These are phyloP conservation scores for Silybum marianum DNA, from an alignment of 129 eudicot genomes.

Conservation along the genomic window DNA sequence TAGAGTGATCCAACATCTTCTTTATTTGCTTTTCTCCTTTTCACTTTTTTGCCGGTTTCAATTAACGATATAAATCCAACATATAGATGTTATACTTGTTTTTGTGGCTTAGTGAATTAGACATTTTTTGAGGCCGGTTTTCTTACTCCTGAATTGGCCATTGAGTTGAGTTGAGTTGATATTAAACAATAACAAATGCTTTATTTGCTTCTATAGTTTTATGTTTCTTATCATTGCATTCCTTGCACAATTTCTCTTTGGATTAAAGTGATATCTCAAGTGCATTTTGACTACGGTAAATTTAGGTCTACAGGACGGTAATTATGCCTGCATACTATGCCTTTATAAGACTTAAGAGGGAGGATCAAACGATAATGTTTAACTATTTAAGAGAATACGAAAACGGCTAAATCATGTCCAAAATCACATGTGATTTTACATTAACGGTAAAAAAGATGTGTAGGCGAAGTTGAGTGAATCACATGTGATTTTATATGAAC, in stretches of 20 bases:
- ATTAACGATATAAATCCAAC: neutral
- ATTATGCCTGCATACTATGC: neutral
- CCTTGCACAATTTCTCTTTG: neutral
- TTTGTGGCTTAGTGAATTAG: constrained; percentile 27
- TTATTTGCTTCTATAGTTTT: neutral
- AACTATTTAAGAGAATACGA: no score
- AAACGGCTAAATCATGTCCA: no score
- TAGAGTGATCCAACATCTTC: neutral
- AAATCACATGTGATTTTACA: no score
- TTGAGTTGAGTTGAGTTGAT: constrained; percentile 5
- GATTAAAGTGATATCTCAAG: neutral
- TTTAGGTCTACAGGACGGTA: neutral
- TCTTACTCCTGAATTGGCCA: neutral
- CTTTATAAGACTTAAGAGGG: no score
- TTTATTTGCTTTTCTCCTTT: neutral
- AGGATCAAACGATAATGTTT: no score
- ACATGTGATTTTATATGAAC: no score
- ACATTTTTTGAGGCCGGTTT: constrained; percentile 23
- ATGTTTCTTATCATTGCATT: neutral
- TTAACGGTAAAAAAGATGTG: no score
- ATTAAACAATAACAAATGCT: neutral
- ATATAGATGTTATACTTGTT: constrained; percentile 5
- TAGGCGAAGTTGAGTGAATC: no score
- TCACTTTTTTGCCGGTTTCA: neutral
- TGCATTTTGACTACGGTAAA: neutral